Evolutionary conservation across 225 moss, liverwort and hornwort genomes (phyloP).

Genomic region (Pseudisothecium myosuroides): DNA sequence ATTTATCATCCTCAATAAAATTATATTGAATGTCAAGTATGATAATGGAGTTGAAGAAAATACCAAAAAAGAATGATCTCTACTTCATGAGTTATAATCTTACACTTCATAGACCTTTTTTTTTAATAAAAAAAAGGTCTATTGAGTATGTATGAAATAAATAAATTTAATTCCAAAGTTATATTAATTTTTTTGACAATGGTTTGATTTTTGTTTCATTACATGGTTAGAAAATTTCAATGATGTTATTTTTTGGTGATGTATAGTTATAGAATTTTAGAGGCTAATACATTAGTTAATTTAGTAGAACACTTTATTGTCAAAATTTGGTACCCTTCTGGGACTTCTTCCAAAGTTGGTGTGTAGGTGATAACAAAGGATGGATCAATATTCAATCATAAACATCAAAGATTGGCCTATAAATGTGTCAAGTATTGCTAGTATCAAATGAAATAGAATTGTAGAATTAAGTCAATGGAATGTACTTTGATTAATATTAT

Average conservation of each 20-base stretch:
- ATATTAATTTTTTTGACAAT: not conserved
- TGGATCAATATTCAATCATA: constrained; percentile 11
- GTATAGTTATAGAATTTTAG: no score
- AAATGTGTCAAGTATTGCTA: not conserved
- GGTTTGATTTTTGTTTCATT: not conserved
- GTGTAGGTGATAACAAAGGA: constrained; percentile 27
- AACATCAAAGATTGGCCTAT: constrained; percentile 4
- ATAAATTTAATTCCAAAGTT: not conserved
- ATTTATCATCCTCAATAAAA: not conserved
- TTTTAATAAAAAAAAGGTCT: no score
- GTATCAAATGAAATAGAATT: not conserved
- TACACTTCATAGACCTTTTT: not conserved
- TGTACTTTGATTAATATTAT: no score
- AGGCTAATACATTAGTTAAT: not conserved
- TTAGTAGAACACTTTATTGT: constrained; percentile 1
- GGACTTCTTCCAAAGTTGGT: constrained; percentile 17
- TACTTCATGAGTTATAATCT: not conserved
- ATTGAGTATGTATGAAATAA: no score
- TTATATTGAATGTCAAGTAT: not conserved
- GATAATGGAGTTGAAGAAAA: not conserved
- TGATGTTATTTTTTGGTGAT: not conserved
- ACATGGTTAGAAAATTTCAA: not conserved
- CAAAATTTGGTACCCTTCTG: constrained; percentile 33
- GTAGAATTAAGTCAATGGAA: not conserved
- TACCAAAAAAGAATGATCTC: not conserved